Base-by-base conservation (phyloP, 352 stramenopile species). In the Globisporangium parvum region DNA sequence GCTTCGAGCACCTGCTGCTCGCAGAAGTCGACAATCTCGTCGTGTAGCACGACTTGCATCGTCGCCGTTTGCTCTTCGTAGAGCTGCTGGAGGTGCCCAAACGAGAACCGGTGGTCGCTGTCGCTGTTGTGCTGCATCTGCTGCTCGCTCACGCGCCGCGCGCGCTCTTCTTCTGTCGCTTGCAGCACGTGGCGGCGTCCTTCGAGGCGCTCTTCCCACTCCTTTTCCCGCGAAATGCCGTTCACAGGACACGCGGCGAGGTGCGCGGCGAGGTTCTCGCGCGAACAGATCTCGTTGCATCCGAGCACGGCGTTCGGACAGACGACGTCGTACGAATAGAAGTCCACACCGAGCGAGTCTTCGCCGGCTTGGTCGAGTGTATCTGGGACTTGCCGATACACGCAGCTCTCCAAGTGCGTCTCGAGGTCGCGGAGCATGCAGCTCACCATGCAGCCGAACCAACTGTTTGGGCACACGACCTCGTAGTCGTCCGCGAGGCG, bases 391-490 rank as follows among this genome's bases (percentile, higher is more conserved):
- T 93, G 80, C 10, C 84, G 72, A 41, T 85, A 93, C 31, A 76
- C 72, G 52, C 84, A 93, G 21, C 67, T 56, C 28, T 80, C 66
- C 3, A 93, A 39, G 59, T 93, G 84, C 11, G 59, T 59, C 67
- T 91, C 80, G 2, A 93, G 61, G 51, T 91, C 79, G 35, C 85
- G 77, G 17, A 91, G 63, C 80, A 93, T 91, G 61, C 84, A 93
- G 63, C 77, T 91, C 63, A 80, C 87, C 6, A 71, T 88, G 61
- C 84, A 93, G n/a, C 84, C 84, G 53, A 91, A 89, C 84, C 84
- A 93, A 54, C 75, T 88, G 52, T 93, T 89, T 1, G 84, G 84
- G 51, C 84, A 93, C 51, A 93, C 79, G 9, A 93, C 81, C 57
- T 93, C 80, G 63, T 93, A 93, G 57, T 93, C 80, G 26, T 85